Base-by-base conservation (phyloP, 2,329 filamentous ascomycete genomes). In the Didymella exigua region DNA sequence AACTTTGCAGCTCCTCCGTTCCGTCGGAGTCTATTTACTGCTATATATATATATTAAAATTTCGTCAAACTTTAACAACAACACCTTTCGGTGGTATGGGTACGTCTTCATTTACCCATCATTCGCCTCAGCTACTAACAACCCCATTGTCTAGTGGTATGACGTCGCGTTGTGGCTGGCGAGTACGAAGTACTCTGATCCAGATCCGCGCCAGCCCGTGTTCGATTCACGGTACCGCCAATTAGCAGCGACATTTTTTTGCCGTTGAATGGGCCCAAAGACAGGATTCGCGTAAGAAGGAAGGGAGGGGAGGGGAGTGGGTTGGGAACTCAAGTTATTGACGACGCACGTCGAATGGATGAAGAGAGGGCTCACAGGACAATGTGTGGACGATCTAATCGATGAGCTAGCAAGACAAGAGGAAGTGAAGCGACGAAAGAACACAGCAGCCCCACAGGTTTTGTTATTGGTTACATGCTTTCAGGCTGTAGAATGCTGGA, bases 121-220 rank as follows among this genome's bases (percentile, higher is more conserved):
- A 21, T 21, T 11, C 10, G 5, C 33, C 33, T 36, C 33, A 36
- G 18, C 18, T 16, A 19, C 33, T 36, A 36, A 36, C 33, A 34
- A 36, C 4, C 7, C 18, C 18, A 9, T 16, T 16, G 21, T 27
- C 43, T 56, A 56, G 53, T 56, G 53, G 53, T 56, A 56, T 56
- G 53, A 56, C 53, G 53, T 56, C 53, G 47, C 53, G 53, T 56
- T 56, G 53, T 56, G 53, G 51, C 51, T 54, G 51, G 51, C 51
- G 45, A 54, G 16, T 40, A 49, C 45, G 0, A 23, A 49, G 45
- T 49, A 43, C 16, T 50, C 47, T 33, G 53, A 50, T 56, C 47
- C 53, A 56, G 47, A 50, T 56, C 53, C 53, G 53, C 47, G 53
- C 53, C 53, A 56, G 53, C 53, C 53, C 47, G 53, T 50, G 53